Base-by-base conservation (phyloP, 2,329 filamentous ascomycete genomes). In the Aspergillus jensenii region DNA sequence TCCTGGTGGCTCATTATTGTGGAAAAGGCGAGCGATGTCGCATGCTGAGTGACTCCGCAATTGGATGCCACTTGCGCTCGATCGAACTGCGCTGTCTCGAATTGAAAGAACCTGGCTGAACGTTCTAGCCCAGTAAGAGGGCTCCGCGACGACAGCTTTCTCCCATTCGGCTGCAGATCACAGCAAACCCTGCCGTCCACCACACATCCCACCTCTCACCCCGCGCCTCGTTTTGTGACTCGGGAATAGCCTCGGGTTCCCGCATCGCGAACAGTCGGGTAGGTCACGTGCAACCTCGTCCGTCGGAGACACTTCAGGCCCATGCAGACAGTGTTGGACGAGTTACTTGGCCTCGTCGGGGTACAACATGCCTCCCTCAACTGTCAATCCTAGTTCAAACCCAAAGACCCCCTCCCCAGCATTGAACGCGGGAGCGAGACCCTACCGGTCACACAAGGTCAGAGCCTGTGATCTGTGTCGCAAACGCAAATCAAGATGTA, bases 391-490 rank as follows among this genome's bases (percentile, higher is more conserved):
- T 65, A 69, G 66, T 62, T 61, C 72, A 27, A 62, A 65, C 49
- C 66, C 71, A 40, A 75, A 75, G 59, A 62, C 69, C 41, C 65
- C 70, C 33, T 71, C 73, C 17, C 67, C 71, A 47, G 68, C 71
- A 19, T 72, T 78, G 60, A 76, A 76, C 58, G 72, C 75, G 47
- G 75, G 75, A 15, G 71, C 77, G 51, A 78, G 85, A 45, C 85
- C 84, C 3, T 87, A 87, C 66, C 77, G 85, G 59, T 87, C 84
- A 7, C 85, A 87, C 71, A 80, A 85, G 59, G 80, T 82, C 40
- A 83, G 84, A 50, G 85, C 85, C 8, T 87, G 85, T 71, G 74
- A 84, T 52, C 74, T 84, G 14, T 88, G 85, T 66, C 79, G 85
- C 53, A 81, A 81, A 59, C 80, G 85, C 59, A 87, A 87, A 68